Conservation (phyloP, 164 flowering plant species). For the Aristolochia contorta region DNA sequence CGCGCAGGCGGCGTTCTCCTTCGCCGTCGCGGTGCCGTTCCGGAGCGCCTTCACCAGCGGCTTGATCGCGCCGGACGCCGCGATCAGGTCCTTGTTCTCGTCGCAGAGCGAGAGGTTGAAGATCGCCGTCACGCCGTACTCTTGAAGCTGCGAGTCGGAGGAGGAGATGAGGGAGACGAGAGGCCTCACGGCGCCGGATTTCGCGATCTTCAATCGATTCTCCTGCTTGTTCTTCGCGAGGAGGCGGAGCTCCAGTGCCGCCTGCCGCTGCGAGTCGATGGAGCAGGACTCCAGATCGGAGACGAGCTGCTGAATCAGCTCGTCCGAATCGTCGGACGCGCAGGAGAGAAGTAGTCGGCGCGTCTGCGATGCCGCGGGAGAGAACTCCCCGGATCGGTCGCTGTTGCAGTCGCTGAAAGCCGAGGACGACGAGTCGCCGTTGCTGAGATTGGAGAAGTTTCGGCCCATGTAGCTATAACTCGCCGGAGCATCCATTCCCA, state of each 20-base stretch:
- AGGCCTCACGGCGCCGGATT: constrained; percentile 61
- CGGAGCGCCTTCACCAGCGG: constrained; percentile 56
- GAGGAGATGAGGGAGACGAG: constrained; percentile 49
- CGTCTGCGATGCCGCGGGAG: constrained; percentile 34
- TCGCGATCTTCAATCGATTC: constrained; percentile 57
- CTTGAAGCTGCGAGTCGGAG: constrained; percentile 53
- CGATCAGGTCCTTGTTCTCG: constrained; percentile 59
- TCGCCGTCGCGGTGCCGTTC: constrained; percentile 55
- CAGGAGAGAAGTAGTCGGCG: constrained; percentile 35
- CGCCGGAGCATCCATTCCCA: constrained; percentile 9
- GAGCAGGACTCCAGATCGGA: constrained; percentile 47
- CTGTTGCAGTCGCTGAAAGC: constrained; percentile 80
- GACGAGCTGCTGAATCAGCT: constrained; percentile 47
- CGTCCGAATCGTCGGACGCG: constrained; percentile 50
- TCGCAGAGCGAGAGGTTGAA: constrained; percentile 70
- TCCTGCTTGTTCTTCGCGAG: constrained; percentile 74
- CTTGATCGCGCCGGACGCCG: constrained; percentile 58
- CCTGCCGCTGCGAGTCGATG: constrained; percentile 51
- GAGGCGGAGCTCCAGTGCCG: constrained; percentile 64
- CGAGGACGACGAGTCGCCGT: constrained; percentile 28
- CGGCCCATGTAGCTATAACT: constrained; percentile 38
- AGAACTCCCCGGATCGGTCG: constrained; percentile 71
- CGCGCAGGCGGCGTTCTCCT: constrained; percentile 89
- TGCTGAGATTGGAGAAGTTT: constrained; percentile 24
- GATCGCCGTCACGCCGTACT: constrained; percentile 74